Evolutionary conservation across 2,329 filamentous ascomycete genomes (phyloP).

Genomic region (Xylaria sp.): DNA sequence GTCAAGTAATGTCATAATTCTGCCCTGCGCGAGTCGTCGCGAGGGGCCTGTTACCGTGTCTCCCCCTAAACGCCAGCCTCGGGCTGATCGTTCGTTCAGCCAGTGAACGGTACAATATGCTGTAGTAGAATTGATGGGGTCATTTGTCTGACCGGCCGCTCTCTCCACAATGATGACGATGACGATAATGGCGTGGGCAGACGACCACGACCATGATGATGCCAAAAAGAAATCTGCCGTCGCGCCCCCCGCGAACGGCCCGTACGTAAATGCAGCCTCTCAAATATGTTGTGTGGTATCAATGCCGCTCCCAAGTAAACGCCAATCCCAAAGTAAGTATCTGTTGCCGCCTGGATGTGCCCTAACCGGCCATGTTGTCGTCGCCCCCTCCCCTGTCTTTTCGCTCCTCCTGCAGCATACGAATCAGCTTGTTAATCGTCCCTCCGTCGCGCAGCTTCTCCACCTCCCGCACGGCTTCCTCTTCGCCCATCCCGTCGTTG

Average conservation of each 20-base stretch:
- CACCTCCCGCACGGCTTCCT: constrained; percentile 40
- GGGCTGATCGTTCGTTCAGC: constrained; percentile 20
- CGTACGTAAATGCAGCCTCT: constrained; percentile 26
- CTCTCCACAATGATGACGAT: constrained; percentile 12
- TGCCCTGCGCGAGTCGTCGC: constrained; percentile 6
- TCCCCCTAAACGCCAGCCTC: constrained; percentile 17
- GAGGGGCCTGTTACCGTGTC: constrained; percentile 15
- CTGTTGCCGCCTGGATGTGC: not conserved
- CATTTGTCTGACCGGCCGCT: constrained; percentile 3
- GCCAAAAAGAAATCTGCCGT: constrained; percentile 9
- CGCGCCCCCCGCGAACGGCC: constrained; percentile 17
- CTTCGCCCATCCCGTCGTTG: constrained; percentile 40
- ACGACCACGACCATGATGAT: not conserved
- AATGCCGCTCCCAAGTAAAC: constrained; percentile 31
- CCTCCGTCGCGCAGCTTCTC: constrained; percentile 41
- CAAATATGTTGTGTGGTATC: constrained; percentile 33
- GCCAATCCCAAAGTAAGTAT: constrained; percentile 24
- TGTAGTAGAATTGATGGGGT: not conserved
- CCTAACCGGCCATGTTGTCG: constrained; percentile 30
- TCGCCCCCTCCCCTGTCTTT: constrained; percentile 39
- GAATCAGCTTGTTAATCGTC: constrained; percentile 43
- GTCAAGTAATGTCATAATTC: constrained; percentile 14
- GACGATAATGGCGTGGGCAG: constrained; percentile 2
- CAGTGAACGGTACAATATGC: constrained; percentile 27
- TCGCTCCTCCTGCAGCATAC: constrained; percentile 41